Evolutionary conservation across 805 yeast genomes (phyloP).

Genomic region (Wickerhamomyces kurtzmanii): DNA sequence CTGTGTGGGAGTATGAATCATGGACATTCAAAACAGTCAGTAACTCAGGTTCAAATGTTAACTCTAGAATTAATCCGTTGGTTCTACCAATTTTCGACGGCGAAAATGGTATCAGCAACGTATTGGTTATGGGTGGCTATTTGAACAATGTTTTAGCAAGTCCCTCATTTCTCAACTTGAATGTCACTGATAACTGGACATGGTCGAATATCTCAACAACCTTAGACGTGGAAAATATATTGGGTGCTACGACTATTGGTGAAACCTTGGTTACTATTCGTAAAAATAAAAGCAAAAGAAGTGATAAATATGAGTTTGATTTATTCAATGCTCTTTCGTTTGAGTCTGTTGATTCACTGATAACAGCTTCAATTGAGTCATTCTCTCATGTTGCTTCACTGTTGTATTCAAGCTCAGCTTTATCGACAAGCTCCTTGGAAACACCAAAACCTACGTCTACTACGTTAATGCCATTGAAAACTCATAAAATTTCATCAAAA

Average conservation of each 20-base stretch:
- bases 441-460: background rate
- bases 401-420: background rate
- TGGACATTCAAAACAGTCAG: slow-evolving; percentile 50
- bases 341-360: slow-evolving; percentile 19
- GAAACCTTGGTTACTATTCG: slow-evolving; percentile 37
- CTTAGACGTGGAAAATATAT: slow-evolving; percentile 17
- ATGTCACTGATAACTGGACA: slow-evolving; percentile 12
- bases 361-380: background rate
- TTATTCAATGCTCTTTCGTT: slow-evolving; percentile 31
- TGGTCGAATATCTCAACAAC: slow-evolving; percentile 14
- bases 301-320: slow-evolving; percentile 21
- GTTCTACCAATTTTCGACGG: slow-evolving; percentile 42
- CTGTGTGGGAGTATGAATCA: slow-evolving; percentile 57
- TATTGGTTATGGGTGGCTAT: slow-evolving; percentile 56
- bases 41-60: slow-evolving; percentile 24
- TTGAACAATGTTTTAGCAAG: slow-evolving; percentile 33
- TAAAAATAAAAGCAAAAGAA: slow-evolving; percentile 13
- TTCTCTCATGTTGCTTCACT: no score
- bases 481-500: background rate
- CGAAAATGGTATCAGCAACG: slow-evolving; percentile 14
- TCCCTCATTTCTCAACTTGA: slow-evolving; percentile 12
- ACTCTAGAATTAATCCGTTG: slow-evolving; percentile 43
- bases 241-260: slow-evolving; percentile 45
- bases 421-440: background rate
- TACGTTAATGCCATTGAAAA: slow-evolving; percentile 9